Conservation (phyloP, 768 basidiomycete genomes). For the Suillus hirtellus region DNA sequence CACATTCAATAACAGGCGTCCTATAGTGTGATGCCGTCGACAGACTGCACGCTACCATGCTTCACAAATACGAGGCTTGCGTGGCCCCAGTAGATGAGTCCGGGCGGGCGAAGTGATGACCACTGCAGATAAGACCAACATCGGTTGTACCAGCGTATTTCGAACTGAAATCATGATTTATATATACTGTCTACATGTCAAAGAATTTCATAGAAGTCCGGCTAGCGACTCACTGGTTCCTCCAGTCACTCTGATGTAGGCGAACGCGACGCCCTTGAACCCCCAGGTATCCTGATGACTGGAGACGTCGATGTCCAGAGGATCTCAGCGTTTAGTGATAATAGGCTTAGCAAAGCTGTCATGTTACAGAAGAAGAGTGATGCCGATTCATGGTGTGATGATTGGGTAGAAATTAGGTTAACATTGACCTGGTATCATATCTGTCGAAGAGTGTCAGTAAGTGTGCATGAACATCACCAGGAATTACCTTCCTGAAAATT, state of each 20-base stretch:
- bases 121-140: conserved; percentile 35
- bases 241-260: conserved; percentile 64
- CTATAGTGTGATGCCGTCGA: conserved; percentile 40
- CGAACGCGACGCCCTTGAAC: conserved; percentile 50
- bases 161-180: conserved; percentile 40
- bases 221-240: conserved; percentile 40
- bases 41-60: conserved; percentile 38
- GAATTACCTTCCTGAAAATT: neutral
- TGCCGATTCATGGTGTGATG: conserved; percentile 5
- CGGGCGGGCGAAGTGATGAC: conserved; percentile 37
- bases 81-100: conserved; percentile 31
- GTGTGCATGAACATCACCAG: neutral
- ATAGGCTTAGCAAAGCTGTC: conserved; percentile 5
- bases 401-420: neutral
- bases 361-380: neutral
- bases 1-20: conserved; percentile 40
- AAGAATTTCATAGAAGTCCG: neutral
- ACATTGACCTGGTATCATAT: no score
- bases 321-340: conserved; percentile 36
- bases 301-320: conserved; percentile 54
- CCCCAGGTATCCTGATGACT: conserved; percentile 45
- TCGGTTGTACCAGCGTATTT: conserved; percentile 37
- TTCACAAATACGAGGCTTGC: conserved; percentile 39
- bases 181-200: conserved; percentile 22
- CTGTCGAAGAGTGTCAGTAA: neutral